These are phyloP conservation scores for Basidioascus undulatus DNA, from an alignment of 768 basidiomycete species.

Conservation along the genomic window DNA sequence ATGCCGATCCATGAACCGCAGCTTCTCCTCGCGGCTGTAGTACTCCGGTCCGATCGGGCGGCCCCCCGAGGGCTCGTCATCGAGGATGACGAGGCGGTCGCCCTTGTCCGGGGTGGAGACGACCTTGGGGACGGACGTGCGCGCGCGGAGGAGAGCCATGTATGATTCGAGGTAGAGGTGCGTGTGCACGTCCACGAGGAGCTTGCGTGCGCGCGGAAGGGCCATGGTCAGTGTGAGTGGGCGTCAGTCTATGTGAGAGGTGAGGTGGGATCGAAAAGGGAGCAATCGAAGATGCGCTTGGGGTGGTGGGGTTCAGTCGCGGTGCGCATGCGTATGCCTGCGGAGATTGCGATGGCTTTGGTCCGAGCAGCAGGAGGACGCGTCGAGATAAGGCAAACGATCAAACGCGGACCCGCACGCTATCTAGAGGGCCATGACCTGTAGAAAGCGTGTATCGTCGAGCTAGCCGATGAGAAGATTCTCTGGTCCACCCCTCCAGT, in stretches of 20 bases:
- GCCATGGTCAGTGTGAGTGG: neutral
- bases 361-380: neutral
- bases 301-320: neutral
- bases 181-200: conserved; percentile 60
- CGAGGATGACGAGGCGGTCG: conserved; percentile 50
- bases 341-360: neutral
- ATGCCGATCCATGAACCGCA: conserved; percentile 65
- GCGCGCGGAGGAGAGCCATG: conserved; percentile 38
- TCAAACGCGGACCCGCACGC: too few relatives aligned
- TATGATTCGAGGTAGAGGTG: conserved; percentile 49
- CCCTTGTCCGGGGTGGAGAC: conserved; percentile 20
- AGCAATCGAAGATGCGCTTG: neutral
- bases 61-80: conserved; percentile 33
- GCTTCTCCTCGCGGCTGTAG: conserved; percentile 53
- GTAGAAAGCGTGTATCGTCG: too few relatives aligned
- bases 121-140: conserved; percentile 42
- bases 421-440: too few relatives aligned
- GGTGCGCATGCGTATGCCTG: too few relatives aligned
- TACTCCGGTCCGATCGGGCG: conserved; percentile 41
- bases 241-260: neutral
- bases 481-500: too few relatives aligned
- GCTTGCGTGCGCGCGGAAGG: conserved; percentile 9
- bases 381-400: neutral
- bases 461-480: too few relatives aligned
- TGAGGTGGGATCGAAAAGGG: neutral